Conservation (phyloP, 805 yeast species). For the Komagataella phaffii region DNA sequence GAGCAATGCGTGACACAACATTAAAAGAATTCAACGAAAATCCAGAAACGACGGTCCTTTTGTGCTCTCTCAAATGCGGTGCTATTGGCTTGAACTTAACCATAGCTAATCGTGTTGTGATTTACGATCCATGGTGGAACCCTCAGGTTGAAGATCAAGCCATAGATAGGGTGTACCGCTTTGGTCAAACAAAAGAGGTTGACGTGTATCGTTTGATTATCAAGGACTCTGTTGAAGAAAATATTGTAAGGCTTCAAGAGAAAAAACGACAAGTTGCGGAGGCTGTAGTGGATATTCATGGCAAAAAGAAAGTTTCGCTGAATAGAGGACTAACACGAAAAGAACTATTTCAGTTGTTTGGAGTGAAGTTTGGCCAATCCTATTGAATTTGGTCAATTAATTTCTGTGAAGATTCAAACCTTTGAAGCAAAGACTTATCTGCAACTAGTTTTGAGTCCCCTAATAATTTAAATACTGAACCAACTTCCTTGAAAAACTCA, state of each 20-base stretch:
- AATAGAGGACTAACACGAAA: constrained; percentile 1
- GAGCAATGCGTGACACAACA: constrained; percentile 15
- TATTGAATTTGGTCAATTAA: constrained; percentile 2
- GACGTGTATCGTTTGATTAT: constrained; percentile 28
- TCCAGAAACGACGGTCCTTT: constrained; percentile 13
- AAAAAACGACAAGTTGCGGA: constrained; percentile 19
- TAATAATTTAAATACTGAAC: constrained; percentile 9
- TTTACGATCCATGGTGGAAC: constrained; percentile 38
- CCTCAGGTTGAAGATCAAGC: constrained; percentile 39
- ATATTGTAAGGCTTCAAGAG: constrained; percentile 20
- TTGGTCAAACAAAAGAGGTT: constrained; percentile 26
- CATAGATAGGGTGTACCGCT: constrained; percentile 34
- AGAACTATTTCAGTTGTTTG: constrained; percentile 8
- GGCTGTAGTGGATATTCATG: constrained; percentile 13
- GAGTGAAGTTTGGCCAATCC: constrained; percentile 1
- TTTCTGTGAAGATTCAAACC: constrained; percentile 6
- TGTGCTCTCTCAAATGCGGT: constrained; percentile 30
- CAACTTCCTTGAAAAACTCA: constrained; percentile 12
- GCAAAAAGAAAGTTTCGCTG: constrained; percentile 1
- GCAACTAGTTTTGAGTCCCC: constrained; percentile 7
- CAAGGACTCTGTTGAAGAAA: constrained; percentile 25
- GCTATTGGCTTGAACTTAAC: constrained; percentile 31
- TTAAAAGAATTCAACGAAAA: constrained; percentile 17
- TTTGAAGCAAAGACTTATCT: constrained; percentile 3
- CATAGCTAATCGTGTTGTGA: constrained; percentile 25